Evolutionary conservation across 78 protist species (phyloP), one percentile per base, ranked within the genome.

Genomic region (Neovahlkampfia damariscottae): DNA sequence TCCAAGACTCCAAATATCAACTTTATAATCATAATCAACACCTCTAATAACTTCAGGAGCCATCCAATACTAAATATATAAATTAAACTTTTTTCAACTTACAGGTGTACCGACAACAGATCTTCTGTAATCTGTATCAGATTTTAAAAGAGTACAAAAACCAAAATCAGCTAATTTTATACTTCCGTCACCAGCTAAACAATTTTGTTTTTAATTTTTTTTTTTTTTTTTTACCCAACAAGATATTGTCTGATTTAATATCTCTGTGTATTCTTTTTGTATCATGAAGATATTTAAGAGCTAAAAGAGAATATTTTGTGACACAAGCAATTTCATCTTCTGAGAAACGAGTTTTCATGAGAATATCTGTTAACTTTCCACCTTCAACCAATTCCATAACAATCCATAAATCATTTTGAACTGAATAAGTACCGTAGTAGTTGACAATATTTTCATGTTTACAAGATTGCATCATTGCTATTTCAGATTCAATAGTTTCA

Each of bases 1-100:
- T 62, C 98, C 98, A 31, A 95, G 62, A 8, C 86, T 74, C 98
- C 98, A 95, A 10, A 95, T 86, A 78, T 95, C 98, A 1, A 84
- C 92, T 30, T 88, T 88, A 40, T 41, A 62, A 59, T 87, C 94
- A 70, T 95, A 95, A 34, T 83, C 90, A 62, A 79, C 85, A 8
- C 95, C 96, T 35, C 87, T 81, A 30, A 95, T 91, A 50, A 93
- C 78, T 70, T 94, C 98, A 0, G 97, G 94, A 9, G 95, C 94
- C 97, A 93, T 93, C 97, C 97, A 93, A 78, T 93, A 93, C 7
- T 93, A 93, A 62, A 1, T 71, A 68, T 5, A 78, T 67, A 77
- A 19, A 10, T 69, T 69, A n/a, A n/a, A 29, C 72, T 10, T 32
- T 29, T 10, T 69, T 29, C 19, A 69, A 19, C 19, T 10, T n/a